Evolutionary conservation across 495 filamentous ascomycete genomes (phyloP), one percentile per base, ranked within the genome.

Genomic region (Aspergillus wentii): DNA sequence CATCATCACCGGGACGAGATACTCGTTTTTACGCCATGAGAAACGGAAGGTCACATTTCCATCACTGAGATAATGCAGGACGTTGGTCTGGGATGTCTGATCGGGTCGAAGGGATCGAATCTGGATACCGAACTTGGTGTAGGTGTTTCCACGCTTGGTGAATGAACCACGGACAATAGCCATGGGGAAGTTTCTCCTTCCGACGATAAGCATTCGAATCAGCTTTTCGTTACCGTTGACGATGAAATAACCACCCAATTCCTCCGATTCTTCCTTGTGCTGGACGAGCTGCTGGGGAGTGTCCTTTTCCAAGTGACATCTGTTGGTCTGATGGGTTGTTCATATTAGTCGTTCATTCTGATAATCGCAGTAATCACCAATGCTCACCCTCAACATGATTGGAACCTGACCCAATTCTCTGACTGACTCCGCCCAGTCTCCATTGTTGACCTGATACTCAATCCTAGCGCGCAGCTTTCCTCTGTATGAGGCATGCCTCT

Each of bases 1-100:
- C 92, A 98, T 96, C 76, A 95, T 82, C 42, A 88, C 85, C 13
- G 92, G 92, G 10, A 98, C 75, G 16, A 96, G 74, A 55, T 85
- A 98, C 64, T 97, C 92, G 46, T 87, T 87, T 71, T 98, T 98
- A 45, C 91, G 75, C 92, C 92, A 98, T 1, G 91, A 95, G 63
- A 98, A 97, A 26, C 92, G 78, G 69, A 98, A 94, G 2, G 85
- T 95, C 42, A 96, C 79, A 59, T 95, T 96, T 44, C 92, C 92
- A 61, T 97, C 91, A 43, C 72, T 83, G 31, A 96, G 80, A 63
- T 96, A 98, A 61, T 98, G 92, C 17, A 98, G 73, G 17, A 95
- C 88, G 49, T 96, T 97, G 8, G 91, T 97, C 57, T 97, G 92
- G 10, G 91, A 95, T 13, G 89, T 95, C 63, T 98, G 89, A 54